Base-by-base conservation (phyloP, 2,329 filamentous ascomycete species). In the Alternaria consortialis region DNA sequence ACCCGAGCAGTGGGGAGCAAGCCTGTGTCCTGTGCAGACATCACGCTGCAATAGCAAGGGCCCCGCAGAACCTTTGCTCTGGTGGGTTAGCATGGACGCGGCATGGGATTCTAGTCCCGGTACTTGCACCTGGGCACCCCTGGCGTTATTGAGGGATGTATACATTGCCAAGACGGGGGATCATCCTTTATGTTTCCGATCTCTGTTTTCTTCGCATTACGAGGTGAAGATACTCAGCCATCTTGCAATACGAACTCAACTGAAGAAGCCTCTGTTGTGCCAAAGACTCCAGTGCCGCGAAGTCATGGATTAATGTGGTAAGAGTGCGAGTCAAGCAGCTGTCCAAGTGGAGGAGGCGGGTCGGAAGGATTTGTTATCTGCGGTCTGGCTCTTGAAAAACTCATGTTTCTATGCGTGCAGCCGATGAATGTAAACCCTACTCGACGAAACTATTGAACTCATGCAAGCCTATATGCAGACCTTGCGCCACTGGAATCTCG, bases 71-170 rank as follows among this genome's bases (percentile, higher is more conserved):
- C 15, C 59, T n/a, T 52, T 57, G 27, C 60, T 40, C 25, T 23
- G 47, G 17, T 36, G 13, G 55, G 60, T 60, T 60, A 63, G 57
- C 15, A 60, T 43, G 13, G 53, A 54, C 27, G 60, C 48, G 56
- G 48, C 36, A 43, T 44, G 46, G 42, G 42, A 53, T 57, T 57
- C 56, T 65, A 52, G 53, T 59, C 53, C 52, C 48, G 59, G 60
- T 56, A 55, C 31, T 46, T 59, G 36, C 32, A 53, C 50, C 34
- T 53, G 53, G 63, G 47, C 36, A 57, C 44, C 57, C 60, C 36
- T 25, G 53, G 27, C 29, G 48, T 61, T 53, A 55, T 39, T 40
- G 25, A 46, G 17, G n/a, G 40, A 44, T 23, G 8, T 61, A 51
- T 60, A 57, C 52, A 39, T 55, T 31, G 53, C 42, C 42, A 55